Percentiles rank a stretch among this genome's conserved stretches.
Evolutionary conservation across 441 rosid genomes (phyloP).

Genomic region (Brassica balearica): DNA sequence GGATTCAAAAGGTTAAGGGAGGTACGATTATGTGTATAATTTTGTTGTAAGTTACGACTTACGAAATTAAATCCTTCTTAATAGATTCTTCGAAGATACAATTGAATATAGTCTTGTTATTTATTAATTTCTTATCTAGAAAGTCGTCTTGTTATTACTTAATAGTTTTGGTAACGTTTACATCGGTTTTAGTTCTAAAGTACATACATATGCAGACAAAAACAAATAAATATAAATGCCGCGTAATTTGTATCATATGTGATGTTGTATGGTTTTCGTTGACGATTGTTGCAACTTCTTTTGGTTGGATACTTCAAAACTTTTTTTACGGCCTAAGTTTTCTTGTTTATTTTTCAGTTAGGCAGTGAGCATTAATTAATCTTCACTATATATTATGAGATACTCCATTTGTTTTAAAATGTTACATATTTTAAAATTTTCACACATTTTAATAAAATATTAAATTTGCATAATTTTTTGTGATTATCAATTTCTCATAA

Average conservation of each 20-base stretch:
- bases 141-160: not conserved
- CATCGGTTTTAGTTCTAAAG: constrained; percentile 6
- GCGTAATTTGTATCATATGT: constrained; percentile 12
- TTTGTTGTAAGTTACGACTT: not conserved
- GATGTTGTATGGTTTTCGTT: not conserved
- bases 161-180: constrained; percentile 10
- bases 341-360: not conserved
- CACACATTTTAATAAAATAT: no score
- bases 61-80: not conserved
- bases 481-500: no score
- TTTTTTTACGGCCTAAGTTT: not conserved
- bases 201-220: constrained; percentile 8
- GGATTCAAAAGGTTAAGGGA: no score
- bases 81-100: constrained; percentile 4
- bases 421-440: no score
- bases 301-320: not conserved
- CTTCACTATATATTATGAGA: not conserved
- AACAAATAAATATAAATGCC: constrained; percentile 16
- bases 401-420: no score
- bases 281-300: constrained; percentile 11
- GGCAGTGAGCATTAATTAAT: not conserved
- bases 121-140: not conserved
- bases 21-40: not conserved
- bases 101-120: not conserved
- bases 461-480: no score